phyloP scores from a whole-genome alignment of 805 yeast genomes.

The Barnettozyma sucrosica region DNA sequence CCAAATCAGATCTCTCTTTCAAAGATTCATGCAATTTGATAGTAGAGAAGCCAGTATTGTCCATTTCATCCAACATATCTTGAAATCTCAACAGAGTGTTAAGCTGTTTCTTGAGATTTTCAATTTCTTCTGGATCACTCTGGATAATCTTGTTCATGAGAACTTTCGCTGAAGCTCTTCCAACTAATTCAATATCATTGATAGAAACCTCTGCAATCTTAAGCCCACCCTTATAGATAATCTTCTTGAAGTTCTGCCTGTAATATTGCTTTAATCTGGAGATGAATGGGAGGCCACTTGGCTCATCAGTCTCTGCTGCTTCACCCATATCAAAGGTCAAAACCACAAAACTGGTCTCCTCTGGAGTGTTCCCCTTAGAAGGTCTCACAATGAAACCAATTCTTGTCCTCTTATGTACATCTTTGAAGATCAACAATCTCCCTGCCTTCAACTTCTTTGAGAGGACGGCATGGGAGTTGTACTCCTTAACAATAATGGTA shows the following conservation, averaged over 20 bases:
- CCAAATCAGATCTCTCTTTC: constrained; percentile 32
- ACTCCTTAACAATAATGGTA: constrained; percentile 40
- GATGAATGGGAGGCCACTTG: constrained; percentile 33
- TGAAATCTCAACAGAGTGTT: constrained; percentile 32
- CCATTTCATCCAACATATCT: constrained; percentile 38
- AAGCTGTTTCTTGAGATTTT: constrained; percentile 33
- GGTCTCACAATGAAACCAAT: constrained; percentile 51
- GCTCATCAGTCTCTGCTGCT: constrained; percentile 23
- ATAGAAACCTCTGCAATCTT: constrained; percentile 35
- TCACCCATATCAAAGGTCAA: constrained; percentile 42
- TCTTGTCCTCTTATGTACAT: constrained; percentile 32
- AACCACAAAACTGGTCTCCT: constrained; percentile 26
- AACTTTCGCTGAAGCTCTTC: constrained; percentile 26
- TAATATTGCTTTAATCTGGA: constrained; percentile 26
- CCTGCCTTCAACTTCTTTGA: constrained; percentile 47
- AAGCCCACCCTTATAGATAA: constrained; percentile 28
- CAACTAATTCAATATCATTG: constrained; percentile 38
- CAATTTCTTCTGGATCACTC: constrained; percentile 27
- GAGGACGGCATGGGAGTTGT: constrained; percentile 42
- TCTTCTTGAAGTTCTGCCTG: constrained; percentile 20
- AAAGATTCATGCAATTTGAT: constrained; percentile 33
- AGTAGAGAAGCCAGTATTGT: constrained; percentile 33
- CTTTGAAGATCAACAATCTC: constrained; percentile 52
- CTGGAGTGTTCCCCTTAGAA: constrained; percentile 15
- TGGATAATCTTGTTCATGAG: constrained; percentile 9